These are phyloP conservation scores for Neolentinus lepideus DNA, from an alignment of 1,284 basidiomycete species.

Conservation along the genomic window DNA sequence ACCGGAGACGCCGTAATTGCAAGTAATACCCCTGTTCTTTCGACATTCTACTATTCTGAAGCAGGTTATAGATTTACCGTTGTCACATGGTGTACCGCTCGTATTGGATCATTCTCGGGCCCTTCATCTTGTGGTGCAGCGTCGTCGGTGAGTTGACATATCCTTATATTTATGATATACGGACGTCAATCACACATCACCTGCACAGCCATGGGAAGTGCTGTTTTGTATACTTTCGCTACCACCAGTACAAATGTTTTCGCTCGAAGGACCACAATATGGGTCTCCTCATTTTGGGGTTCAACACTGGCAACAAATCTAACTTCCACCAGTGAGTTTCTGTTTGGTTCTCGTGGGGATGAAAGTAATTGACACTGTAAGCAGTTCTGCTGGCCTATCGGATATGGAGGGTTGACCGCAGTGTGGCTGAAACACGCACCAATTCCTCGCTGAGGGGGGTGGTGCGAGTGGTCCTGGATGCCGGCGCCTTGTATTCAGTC, in stretches of 20 bases:
- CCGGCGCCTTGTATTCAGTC: constrained; percentile 25
- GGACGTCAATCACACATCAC: constrained; percentile 1
- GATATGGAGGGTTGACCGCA: constrained; percentile 19
- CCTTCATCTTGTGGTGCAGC: constrained; percentile 17
- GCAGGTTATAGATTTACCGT: constrained; percentile 19
- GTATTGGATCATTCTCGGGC: constrained; percentile 15
- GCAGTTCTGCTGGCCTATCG: constrained; percentile 20
- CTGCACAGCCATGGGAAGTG: constrained; percentile 4
- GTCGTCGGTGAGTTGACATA: constrained; percentile 11
- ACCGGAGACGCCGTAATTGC: constrained; percentile 26
- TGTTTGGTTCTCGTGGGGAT: no score
- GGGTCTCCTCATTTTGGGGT: constrained; percentile 24
- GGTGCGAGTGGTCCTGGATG: constrained; percentile 24
- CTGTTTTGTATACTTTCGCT: constrained; percentile 9
- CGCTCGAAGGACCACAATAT: constrained; percentile 14
- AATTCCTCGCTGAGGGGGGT: constrained; percentile 17
- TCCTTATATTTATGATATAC: neutral
- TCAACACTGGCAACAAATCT: constrained; percentile 24
- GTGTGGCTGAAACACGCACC: constrained; percentile 12
- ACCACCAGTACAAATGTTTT: constrained; percentile 15
- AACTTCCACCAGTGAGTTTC: constrained; percentile 19
- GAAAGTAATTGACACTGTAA: neutral
- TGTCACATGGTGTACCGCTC: constrained; percentile 21
- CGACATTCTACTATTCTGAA: neutral
- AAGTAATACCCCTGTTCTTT: constrained; percentile 11